Evolutionary conservation across 2,329 filamentous ascomycete genomes (phyloP).

Genomic region (Pseudogymnoascus sp.): DNA sequence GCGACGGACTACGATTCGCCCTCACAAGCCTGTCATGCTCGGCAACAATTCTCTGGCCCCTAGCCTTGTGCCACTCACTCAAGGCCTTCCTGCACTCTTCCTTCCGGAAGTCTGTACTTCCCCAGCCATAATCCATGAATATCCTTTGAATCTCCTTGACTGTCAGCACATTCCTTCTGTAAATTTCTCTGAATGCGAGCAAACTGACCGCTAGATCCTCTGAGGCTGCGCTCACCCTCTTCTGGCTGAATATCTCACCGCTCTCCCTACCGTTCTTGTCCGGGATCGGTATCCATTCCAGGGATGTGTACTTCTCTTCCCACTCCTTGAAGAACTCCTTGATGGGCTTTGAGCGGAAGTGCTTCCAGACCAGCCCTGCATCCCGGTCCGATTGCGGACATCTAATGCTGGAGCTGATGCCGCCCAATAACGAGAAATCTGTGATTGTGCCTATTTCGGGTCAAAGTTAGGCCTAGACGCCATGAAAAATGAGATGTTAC

Average conservation of each 20-base stretch:
- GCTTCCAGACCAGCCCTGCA: constrained; percentile 1
- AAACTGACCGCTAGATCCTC: not conserved
- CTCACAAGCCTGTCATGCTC: not conserved
- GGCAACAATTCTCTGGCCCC: not conserved
- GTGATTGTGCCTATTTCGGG: not conserved
- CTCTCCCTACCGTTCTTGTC: not conserved
- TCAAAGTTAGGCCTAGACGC: not conserved
- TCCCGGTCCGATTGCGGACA: not conserved
- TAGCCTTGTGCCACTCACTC: not conserved
- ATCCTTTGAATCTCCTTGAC: not conserved
- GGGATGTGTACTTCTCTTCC: constrained; percentile 9
- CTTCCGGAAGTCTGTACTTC: constrained; percentile 6
- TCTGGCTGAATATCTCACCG: constrained; percentile 6
- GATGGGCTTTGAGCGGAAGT: constrained; percentile 10
- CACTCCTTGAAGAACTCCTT: constrained; percentile 11
- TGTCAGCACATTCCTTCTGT: not conserved
- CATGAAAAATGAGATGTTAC: not conserved
- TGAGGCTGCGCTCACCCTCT: not conserved
- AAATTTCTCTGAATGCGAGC: not conserved
- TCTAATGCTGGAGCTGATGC: not conserved
- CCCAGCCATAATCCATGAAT: constrained; percentile 3
- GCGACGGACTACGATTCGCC: constrained; percentile 2
- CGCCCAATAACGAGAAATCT: not conserved
- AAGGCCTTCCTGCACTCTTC: constrained; percentile 4
- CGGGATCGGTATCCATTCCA: constrained; percentile 5